These are phyloP conservation scores for Microstegium vimineum DNA, from an alignment of 176 grass and related monocot genomes.

Conservation along the genomic window DNA sequence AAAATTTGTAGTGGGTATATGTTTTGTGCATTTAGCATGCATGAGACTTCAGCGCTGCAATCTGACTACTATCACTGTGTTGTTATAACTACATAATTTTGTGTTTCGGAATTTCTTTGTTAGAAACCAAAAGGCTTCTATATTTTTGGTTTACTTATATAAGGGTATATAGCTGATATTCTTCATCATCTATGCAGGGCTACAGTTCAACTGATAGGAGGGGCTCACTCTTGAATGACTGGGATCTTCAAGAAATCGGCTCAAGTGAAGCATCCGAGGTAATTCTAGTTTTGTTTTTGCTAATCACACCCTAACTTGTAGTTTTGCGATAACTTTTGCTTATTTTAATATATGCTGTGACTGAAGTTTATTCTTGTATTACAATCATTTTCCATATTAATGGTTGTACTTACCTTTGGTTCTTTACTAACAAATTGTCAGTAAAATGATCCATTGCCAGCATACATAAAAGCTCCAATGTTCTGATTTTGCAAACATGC, in stretches of 20 bases:
- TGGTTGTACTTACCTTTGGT: background rate
- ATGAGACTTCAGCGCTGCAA: background rate
- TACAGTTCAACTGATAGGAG: constrained; percentile 79
- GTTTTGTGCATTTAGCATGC: background rate
- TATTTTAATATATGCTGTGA: background rate
- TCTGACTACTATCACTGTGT: background rate
- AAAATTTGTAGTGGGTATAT: background rate
- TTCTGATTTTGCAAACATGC: constrained; percentile 5
- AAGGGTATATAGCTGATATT: constrained; percentile 4
- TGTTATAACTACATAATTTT: constrained; percentile 6
- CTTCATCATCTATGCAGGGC: constrained; percentile 47
- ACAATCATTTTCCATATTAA: background rate
- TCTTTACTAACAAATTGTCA: background rate
- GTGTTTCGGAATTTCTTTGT: background rate
- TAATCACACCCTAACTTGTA: background rate
- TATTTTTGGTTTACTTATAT: constrained; percentile 13
- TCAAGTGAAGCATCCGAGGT: constrained; percentile 92
- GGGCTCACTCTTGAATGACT: constrained; percentile 72
- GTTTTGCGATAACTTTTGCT: background rate
- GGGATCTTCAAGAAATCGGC: constrained; percentile 96
- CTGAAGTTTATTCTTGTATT: background rate
- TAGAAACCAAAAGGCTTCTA: constrained; percentile 2
- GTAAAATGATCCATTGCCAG: background rate
- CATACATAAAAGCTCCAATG: background rate
- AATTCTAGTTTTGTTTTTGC: constrained; percentile 29